Evolutionary conservation across 2,329 filamentous ascomycete species (phyloP).

Genomic region (Aureobasidium sp.): DNA sequence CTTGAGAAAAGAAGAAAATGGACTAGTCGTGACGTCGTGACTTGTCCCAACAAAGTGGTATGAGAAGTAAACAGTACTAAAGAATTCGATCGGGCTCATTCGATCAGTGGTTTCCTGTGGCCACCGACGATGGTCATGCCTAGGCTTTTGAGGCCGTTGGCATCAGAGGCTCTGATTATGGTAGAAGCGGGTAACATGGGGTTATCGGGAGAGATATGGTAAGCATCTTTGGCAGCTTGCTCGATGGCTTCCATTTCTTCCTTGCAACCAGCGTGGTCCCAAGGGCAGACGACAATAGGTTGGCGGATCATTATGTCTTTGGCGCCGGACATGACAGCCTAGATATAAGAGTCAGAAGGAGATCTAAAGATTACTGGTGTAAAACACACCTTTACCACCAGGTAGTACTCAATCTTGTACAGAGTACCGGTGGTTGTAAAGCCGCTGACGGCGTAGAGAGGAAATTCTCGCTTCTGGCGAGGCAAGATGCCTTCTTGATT

Average conservation of each 20-base stretch:
- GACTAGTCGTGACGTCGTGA: slow-evolving; percentile 3
- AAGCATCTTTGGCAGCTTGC: slow-evolving; percentile 87
- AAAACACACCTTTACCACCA: slow-evolving; percentile 74
- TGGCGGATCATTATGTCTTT: slow-evolving; percentile 84
- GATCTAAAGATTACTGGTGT: neutral
- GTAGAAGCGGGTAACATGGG: slow-evolving; percentile 83
- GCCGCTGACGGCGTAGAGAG: slow-evolving; percentile 77
- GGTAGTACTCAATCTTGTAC: slow-evolving; percentile 97
- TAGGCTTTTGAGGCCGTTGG: slow-evolving; percentile 51
- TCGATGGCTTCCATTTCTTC: slow-evolving; percentile 99
- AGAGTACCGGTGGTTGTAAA: slow-evolving; percentile 91
- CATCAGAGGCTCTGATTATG: slow-evolving; percentile 74
- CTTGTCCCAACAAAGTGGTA: neutral
- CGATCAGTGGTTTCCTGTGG: slow-evolving; percentile 57
- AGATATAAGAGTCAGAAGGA: slow-evolving; percentile 16
- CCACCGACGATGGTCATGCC: slow-evolving; percentile 58
- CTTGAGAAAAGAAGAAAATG: neutral
- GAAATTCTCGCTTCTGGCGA: slow-evolving; percentile 77
- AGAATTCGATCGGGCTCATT: slow-evolving; percentile 39
- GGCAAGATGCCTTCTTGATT: slow-evolving; percentile 84
- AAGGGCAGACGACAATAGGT: slow-evolving; percentile 90
- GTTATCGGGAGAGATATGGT: slow-evolving; percentile 78
- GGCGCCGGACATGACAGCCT: slow-evolving; percentile 84
- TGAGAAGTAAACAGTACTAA: neutral
- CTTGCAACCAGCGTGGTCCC: slow-evolving; percentile 92